Evolutionary conservation across 139 green algal genomes (phyloP).

Genomic region (Mychonastes homosphaera): DNA sequence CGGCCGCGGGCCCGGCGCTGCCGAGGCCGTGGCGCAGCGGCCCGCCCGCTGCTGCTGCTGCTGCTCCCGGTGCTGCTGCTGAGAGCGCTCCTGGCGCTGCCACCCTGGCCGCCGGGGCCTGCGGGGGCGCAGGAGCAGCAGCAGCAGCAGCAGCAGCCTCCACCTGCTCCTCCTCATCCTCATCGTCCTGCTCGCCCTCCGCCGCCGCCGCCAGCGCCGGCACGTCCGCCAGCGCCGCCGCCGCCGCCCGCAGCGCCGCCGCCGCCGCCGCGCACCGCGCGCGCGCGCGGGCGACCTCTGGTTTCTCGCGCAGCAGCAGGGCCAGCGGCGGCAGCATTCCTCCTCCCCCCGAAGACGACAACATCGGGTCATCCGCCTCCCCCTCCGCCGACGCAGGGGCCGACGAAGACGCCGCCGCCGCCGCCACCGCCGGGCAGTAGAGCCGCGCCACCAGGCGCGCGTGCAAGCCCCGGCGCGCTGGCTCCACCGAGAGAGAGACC

Average conservation of each 20-base stretch:
- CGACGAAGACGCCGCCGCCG: background rate
- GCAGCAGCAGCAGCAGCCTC: no score
- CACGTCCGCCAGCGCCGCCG: conserved; percentile 44
- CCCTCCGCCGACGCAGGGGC: background rate
- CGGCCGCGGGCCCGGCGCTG: no score
- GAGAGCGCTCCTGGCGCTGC: no score
- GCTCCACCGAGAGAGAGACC: conserved; percentile 90
- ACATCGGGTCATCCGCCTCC: background rate
- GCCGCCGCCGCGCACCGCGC: conserved; percentile 15
- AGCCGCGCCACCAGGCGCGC: conserved; percentile 72
- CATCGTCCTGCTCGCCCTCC: no score
- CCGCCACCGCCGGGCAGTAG: conserved; percentile 62
- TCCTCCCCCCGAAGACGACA: background rate
- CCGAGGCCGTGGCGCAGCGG: no score
- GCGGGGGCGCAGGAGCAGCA: no score
- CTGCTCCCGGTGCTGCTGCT: no score
- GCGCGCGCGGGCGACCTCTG: conserved; percentile 42
- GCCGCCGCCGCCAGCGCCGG: no score
- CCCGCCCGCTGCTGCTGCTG: no score
- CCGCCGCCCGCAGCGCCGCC: conserved; percentile 19
- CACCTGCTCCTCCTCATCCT: no score
- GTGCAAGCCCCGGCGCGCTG: conserved; percentile 62
- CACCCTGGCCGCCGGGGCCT: no score
- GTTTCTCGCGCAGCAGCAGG: background rate
- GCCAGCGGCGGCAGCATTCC: background rate